Evolutionary conservation across 805 yeast species (phyloP), one percentile per base, ranked within the genome.

Genomic region (Cyberlindnera euphorbiiphila): DNA sequence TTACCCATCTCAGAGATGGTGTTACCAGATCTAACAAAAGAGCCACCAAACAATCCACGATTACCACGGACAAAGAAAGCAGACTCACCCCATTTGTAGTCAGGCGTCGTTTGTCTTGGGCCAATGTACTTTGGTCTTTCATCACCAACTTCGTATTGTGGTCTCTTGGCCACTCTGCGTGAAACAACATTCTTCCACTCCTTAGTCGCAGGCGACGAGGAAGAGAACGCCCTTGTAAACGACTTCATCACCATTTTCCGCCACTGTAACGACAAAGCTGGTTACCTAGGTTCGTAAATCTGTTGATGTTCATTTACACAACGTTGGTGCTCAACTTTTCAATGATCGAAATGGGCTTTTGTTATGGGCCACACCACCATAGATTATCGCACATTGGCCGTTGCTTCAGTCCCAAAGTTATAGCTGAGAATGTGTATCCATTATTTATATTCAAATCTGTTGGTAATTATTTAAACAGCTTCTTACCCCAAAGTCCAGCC

Each of bases 41-140:
- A 76, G 12, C 96, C 98, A 17, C 98, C 99, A 59, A 75, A 91
- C 28, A 93, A 70, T 5, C 98, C 98, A 35, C 81, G 66, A 59
- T 91, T 86, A 50, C 89, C 79, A 62, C 88, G 83, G 58, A 88
- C 88, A 68, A 78, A 91, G 44, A 77, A 71, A 36, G 68, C 64
- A 3, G 96, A 72, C 42, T 84, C 88, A 19, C 91, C 91, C 61
- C 81, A 91, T 36, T 85, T 81, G 57, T 84, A 84, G 9, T 69
- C 78, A 9, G 93, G 93, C 32, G 66, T 50, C 15, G 66, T 59
- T 20, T 57, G 61, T 41, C 63, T 58, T 27, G 59, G 58, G 20
- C 84, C 81, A 32, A 76, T 59, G 42, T 55, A 53, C 12, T 51
- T 46, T 29, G 81, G 78, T 50, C 62, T 70, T 5, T 62, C 56